Conservation (phyloP, 164 flowering plant genomes). For the Euptelea pleiosperma region DNA sequence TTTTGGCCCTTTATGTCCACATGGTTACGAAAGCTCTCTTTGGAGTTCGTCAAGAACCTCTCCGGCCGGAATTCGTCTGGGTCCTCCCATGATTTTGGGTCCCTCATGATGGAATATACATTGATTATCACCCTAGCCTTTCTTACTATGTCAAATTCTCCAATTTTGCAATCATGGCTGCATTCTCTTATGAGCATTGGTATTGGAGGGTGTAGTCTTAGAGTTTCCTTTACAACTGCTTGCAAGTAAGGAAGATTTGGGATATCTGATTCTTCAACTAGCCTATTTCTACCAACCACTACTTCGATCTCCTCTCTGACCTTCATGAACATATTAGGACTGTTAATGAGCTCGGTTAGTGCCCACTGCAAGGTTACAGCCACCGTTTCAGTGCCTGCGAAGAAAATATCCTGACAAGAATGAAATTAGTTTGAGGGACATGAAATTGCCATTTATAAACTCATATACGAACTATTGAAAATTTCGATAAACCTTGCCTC, state of each 20-base stretch:
- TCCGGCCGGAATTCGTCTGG: conserved; percentile 49
- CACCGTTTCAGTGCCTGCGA: conserved; percentile 52
- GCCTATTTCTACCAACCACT: conserved; percentile 28
- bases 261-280: conserved; percentile 47
- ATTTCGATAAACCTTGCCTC: too few relatives aligned
- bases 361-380: conserved; percentile 42
- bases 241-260: conserved; percentile 47
- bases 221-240: conserved; percentile 50
- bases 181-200: conserved; percentile 40
- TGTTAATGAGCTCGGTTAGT: conserved; percentile 50
- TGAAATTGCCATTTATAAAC: too few relatives aligned
- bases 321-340: conserved; percentile 34
- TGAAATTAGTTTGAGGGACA: too few relatives aligned
- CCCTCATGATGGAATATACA: conserved; percentile 43
- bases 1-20: conserved; percentile 40
- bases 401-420: conserved; percentile 49
- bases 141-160: conserved; percentile 37
- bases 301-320: conserved; percentile 40
- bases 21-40: conserved; percentile 16
- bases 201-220: conserved; percentile 44
- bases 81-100: conserved; percentile 44
- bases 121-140: conserved; percentile 38
- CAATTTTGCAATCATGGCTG: conserved; percentile 26
- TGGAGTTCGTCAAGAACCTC: conserved; percentile 28
- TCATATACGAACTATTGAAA: too few relatives aligned